Evolutionary conservation across 768 basidiomycete species (phyloP).

Genomic region (Hydnomerulius pinastri): DNA sequence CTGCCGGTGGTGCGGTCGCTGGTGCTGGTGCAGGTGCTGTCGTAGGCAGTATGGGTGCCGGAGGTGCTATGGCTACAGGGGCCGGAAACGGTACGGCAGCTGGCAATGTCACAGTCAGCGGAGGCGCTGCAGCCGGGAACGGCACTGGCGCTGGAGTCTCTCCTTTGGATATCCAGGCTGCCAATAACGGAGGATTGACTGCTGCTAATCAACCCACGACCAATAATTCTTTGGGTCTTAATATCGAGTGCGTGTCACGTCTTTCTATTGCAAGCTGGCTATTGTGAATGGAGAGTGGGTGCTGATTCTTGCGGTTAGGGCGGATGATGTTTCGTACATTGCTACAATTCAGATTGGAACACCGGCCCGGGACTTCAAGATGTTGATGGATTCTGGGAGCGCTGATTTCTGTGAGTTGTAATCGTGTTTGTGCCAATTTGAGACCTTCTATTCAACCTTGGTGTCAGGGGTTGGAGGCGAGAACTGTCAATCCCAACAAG

Average conservation of each 20-base stretch:
- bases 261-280: not conserved
- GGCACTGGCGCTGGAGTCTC: constrained; percentile 34
- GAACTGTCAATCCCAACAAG: constrained; percentile 46
- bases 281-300: not conserved
- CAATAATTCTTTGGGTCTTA: constrained; percentile 61
- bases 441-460: not conserved
- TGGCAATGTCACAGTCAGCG: constrained; percentile 10
- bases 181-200: constrained; percentile 41
- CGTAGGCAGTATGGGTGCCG: not conserved
- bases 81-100: constrained; percentile 7
- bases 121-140: constrained; percentile 13
- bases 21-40: constrained; percentile 11
- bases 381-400: constrained; percentile 73
- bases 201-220: constrained; percentile 41
- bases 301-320: constrained; percentile 30
- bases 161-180: constrained; percentile 38
- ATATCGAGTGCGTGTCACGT: constrained; percentile 57
- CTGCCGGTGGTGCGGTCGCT: not conserved
- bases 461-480: constrained; percentile 53
- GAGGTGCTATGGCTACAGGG: not conserved
- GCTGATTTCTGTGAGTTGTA: constrained; percentile 55
- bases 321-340: constrained; percentile 57
- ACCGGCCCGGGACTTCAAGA: constrained; percentile 52
- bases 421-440: not conserved
- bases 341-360: constrained; percentile 68